These are phyloP conservation scores for Smithsoniella earleae DNA, from an alignment of 163 green algal species.

Conservation along the genomic window DNA sequence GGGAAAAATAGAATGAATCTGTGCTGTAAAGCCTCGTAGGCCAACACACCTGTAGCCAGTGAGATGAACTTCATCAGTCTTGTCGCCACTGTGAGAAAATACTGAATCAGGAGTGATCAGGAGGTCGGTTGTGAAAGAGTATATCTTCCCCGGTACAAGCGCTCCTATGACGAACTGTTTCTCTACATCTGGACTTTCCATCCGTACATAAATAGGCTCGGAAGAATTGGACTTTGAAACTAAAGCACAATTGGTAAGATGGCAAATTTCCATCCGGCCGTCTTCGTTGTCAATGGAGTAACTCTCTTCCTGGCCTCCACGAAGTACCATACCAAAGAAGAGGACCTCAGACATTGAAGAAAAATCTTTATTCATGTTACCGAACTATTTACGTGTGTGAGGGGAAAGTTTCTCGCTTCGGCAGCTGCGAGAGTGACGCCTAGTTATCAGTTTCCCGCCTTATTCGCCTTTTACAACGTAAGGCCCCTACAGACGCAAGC, in stretches of 20 bases:
- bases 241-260: slow-evolving; percentile 23
- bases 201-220: background rate
- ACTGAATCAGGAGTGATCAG: slow-evolving; percentile 18
- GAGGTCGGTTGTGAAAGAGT: slow-evolving; percentile 10
- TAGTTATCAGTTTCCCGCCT: no score
- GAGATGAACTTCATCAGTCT: background rate
- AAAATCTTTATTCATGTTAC: no score
- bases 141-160: background rate
- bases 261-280: slow-evolving; percentile 3
- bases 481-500: no score
- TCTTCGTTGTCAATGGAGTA: slow-evolving; percentile 1
- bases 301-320: no score
- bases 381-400: no score
- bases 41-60: slow-evolving; percentile 13
- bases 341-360: no score
- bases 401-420: no score
- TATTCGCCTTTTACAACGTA: no score
- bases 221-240: background rate
- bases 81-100: background rate
- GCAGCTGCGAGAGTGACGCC: no score
- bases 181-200: slow-evolving; percentile 1
- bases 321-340: no score
- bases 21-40: background rate
- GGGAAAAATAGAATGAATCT: background rate
- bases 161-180: background rate